phyloP scores from a whole-genome alignment of 805 yeast species.

The Blastobotrys muscicola region DNA sequence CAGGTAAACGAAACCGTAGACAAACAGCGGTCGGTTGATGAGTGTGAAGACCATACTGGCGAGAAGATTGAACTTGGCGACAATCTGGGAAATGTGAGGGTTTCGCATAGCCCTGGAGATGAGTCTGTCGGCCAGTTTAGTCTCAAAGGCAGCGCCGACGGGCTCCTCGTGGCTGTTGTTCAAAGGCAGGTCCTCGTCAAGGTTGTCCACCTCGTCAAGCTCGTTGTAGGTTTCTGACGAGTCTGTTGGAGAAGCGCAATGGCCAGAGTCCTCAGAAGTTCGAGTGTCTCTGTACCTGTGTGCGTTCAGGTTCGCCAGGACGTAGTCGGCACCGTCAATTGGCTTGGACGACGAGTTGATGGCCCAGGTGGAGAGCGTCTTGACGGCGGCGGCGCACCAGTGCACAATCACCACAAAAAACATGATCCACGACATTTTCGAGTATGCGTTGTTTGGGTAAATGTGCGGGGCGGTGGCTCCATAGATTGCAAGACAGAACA shows the following conservation, averaged over 20 bases:
- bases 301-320: conserved; percentile 6
- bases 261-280: conserved; percentile 20
- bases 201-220: conserved; percentile 2
- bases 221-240: conserved; percentile 8
- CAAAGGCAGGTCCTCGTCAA: neutral
- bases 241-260: conserved; percentile 6
- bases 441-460: conserved; percentile 71
- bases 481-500: conserved; percentile 48
- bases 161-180: neutral
- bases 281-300: conserved; percentile 3
- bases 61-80: conserved; percentile 20
- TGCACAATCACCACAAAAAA: conserved; percentile 46
- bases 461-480: conserved; percentile 49
- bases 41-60: conserved; percentile 37
- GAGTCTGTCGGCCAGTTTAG: conserved; percentile 10
- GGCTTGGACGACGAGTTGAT: conserved; percentile 19
- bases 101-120: conserved; percentile 11
- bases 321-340: conserved; percentile 25
- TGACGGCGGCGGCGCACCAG: conserved; percentile 42
- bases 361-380: conserved; percentile 38
- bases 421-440: conserved; percentile 53
- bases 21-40: conserved; percentile 57
- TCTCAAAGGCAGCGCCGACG: conserved; percentile 6
- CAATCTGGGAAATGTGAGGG: conserved; percentile 14
- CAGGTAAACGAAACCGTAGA: conserved; percentile 48